Evolutionary conservation across 192 early-diverging fungal genomes (phyloP).

Genomic region (Podila verticillata): DNA sequence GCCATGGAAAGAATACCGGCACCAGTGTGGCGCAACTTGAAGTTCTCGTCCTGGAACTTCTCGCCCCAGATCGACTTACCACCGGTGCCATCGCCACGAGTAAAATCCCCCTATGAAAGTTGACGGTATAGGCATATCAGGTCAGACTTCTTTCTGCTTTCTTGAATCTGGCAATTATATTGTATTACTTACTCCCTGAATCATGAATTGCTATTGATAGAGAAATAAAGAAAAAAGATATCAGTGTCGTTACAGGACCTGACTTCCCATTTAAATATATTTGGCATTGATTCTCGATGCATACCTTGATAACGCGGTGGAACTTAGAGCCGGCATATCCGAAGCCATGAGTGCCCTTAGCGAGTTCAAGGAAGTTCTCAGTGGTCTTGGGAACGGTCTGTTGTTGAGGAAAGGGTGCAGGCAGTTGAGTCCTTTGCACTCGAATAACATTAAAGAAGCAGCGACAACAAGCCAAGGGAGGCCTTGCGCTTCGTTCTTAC

Average conservation of each 20-base stretch:
- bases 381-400: conserved; percentile 74
- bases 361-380: conserved; percentile 94
- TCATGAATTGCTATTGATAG: conserved; percentile 54
- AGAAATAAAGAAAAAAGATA: background rate
- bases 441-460: background rate
- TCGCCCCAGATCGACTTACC: conserved; percentile 86
- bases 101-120: conserved; percentile 67
- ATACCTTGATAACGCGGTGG: conserved; percentile 79
- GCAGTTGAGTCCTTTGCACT: background rate
- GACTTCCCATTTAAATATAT: too few relatives aligned
- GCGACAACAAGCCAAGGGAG: too few relatives aligned
- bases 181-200: conserved; percentile 49
- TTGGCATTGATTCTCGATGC: background rate
- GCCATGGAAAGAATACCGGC: conserved; percentile 85
- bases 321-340: conserved; percentile 54
- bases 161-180: background rate
- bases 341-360: conserved; percentile 73
- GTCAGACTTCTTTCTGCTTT: too few relatives aligned
- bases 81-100: conserved; percentile 78
- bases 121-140: too few relatives aligned
- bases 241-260: background rate
- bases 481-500: conserved; percentile 16
- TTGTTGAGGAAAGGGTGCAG: background rate
- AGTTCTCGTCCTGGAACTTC: conserved; percentile 84
- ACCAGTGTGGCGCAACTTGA: conserved; percentile 83